Base-by-base conservation (phyloP, 1,139 yeast species). In the Scheffersomyces titani region DNA sequence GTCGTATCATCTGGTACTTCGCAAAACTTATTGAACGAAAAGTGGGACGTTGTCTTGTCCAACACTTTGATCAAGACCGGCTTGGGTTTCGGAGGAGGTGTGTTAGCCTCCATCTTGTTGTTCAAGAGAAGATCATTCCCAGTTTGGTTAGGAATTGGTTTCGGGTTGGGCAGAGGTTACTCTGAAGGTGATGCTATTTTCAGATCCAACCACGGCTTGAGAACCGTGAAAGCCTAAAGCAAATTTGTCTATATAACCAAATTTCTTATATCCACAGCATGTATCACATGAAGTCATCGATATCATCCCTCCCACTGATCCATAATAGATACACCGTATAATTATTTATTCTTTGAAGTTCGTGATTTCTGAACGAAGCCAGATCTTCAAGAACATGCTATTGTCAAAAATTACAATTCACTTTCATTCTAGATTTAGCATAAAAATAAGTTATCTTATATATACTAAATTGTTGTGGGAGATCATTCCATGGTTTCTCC, bases 141-240 rank as follows among this genome's bases (percentile, higher is more conserved):
- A 55, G 98, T 93, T 51, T 93, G 98, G 97, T 76, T 93, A 59
- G 98, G 98, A 63, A 78, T 92, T 64, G 99, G 98, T 49, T 93
- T 94, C 68, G 99, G 99, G 63, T 83, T 93, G 61, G 99, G 99
- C 64, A 89, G 98, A 80, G 97, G 97, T 55, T 94, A 92, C 76
- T 87, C 98, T 61, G 99, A 94, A 80, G 99, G 98, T 60, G 98
- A 94, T 71, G 96, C 98, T 62, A 90, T 93, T 58, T 93, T 94
- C 84, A 89, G 98, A 78, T 84, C 90, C 24, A 70, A 70, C 68
- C 90, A 89, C 61, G 96, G 96, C 57, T 74, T 88, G 63, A 87
- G 96, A 81, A 78, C 86, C 55, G 85, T 87, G 57, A 86, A 86
- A 70, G 90, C 90, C 60, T 88, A 74, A 71, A 52, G 52, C 53